Evolutionary conservation across 2,329 filamentous ascomycete genomes (phyloP).

Genomic region (Colletotrichum orchidophilum): DNA sequence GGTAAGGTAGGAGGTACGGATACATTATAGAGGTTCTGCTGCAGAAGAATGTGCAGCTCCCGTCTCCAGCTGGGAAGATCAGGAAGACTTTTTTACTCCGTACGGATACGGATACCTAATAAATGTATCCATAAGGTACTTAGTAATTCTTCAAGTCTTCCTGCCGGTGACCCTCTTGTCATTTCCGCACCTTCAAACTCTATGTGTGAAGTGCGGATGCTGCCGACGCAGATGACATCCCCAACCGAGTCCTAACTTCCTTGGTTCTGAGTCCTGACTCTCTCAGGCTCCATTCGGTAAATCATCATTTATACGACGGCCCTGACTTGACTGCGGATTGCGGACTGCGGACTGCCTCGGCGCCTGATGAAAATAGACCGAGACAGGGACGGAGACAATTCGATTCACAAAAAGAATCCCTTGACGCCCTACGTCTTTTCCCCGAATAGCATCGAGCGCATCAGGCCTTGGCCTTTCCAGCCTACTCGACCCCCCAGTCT

Average conservation of each 20-base stretch:
- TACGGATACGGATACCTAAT: neutral
- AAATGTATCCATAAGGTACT: neutral
- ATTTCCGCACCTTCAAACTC: neutral
- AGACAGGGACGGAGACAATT: neutral
- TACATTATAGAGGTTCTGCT: no score
- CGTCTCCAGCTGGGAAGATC: no score
- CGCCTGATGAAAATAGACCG: neutral
- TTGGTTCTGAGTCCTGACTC: no score
- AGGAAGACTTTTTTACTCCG: neutral
- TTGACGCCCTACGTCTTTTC: slow-evolving; percentile 6
- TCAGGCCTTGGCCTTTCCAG: slow-evolving; percentile 1
- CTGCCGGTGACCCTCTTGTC: neutral
- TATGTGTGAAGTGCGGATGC: neutral
- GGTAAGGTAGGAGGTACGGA: no score
- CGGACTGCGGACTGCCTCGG: no score
- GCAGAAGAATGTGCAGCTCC: neutral
- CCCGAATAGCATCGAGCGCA: slow-evolving; percentile 19
- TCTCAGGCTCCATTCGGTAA: neutral
- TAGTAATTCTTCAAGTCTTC: neutral
- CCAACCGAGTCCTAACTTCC: neutral
- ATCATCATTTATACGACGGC: neutral
- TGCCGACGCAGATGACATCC: neutral
- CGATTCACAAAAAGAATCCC: neutral
- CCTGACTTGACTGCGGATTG: neutral
- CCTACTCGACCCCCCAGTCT: neutral